Base-by-base conservation (phyloP, 2,329 filamentous ascomycete species). In the Epichloe festucae region DNA sequence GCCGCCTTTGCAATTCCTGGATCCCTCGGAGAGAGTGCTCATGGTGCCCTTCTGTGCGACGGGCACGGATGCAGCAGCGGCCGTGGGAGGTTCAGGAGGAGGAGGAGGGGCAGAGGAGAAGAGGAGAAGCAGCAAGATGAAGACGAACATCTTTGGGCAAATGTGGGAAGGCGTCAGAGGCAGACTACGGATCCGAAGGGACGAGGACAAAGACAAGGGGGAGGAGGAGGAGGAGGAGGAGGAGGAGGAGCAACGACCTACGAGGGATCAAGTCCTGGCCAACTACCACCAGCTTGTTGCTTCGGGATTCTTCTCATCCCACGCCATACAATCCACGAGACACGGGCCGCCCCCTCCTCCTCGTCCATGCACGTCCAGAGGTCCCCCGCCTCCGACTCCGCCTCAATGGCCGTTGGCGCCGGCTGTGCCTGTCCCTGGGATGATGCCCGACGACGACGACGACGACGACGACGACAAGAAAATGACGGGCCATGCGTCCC, bases 1-100 rank as follows among this genome's bases (percentile, higher is more conserved):
- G 53, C 88, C 88, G 31, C 87, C 87, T 0, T 74, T 77, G 44
- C 75, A 80, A 41, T 89, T 86, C 65, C 73, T 85, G 42, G 80
- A 66, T 21, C 64, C 66, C 11, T 63, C 65, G 15, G 63, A 67
- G 56, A 58, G 54, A 36, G 63, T 53, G 15, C 23, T 8, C 8
- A 27, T 27, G 31, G 19, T 50, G 43, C 14, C 41, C 3, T 35
- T 39, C 40, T 44, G 53, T 42, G 46, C 27, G 1, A 31, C 27
- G 8, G 27, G 27, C 8, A 11, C 52, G 46, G 52, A n/a, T 7
- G 17, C 27, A 31, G 27, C 27, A 15, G 45, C 44, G 31, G 42
- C 42, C 23, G 31, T 31, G 31, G 10, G 31, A 31, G 27, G 27
- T 27, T 27, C 3, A 31, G 27, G 27, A 31, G 3, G 27, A 31